Percentiles rank a stretch among this genome's conserved stretches.
Evolutionary conservation across 305 asterid species (phyloP).

Genomic region (Fraxinus albicans): DNA sequence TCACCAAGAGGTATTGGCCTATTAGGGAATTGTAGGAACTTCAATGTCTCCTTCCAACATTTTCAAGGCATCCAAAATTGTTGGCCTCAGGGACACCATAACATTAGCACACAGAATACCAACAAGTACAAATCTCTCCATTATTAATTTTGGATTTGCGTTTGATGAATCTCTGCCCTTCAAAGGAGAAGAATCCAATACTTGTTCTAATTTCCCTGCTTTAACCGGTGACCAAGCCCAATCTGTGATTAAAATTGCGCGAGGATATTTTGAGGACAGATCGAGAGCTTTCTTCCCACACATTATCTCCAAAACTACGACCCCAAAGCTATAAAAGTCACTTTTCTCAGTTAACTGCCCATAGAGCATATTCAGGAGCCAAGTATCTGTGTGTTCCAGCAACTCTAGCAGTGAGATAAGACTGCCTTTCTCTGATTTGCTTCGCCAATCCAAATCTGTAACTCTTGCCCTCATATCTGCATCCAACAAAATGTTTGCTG

Average conservation of each 20-base stretch:
- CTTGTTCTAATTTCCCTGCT: constrained; percentile 53
- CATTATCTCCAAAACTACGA: constrained; percentile 86
- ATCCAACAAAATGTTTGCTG: constrained; percentile 72
- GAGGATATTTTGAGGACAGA: constrained; percentile 44
- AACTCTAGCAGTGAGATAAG: constrained; percentile 85
- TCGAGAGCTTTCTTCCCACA: constrained; percentile 86
- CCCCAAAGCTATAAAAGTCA: constrained; percentile 86
- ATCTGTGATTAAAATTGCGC: constrained; percentile 60
- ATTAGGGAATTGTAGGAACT: constrained; percentile 66
- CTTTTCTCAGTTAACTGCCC: constrained; percentile 88
- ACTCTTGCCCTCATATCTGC: constrained; percentile 80
- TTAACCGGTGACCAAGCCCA: constrained; percentile 91
- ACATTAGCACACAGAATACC: constrained; percentile 84
- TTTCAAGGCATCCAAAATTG: constrained; percentile 72
- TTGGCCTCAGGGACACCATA: constrained; percentile 86
- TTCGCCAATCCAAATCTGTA: constrained; percentile 81
- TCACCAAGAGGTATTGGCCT: constrained; percentile 66
- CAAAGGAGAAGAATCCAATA: constrained; percentile 48
- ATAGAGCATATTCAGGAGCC: constrained; percentile 86
- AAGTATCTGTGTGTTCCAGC: constrained; percentile 90
- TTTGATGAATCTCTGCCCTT: constrained; percentile 24
- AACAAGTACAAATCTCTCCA: constrained; percentile 76
- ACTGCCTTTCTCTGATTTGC: constrained; percentile 67
- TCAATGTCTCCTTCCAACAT: constrained; percentile 90
- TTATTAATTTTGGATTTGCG: constrained; percentile 56